Evolutionary conservation across 2,329 filamentous ascomycete species (phyloP).

Genomic region (Mollisiaceae sp.): DNA sequence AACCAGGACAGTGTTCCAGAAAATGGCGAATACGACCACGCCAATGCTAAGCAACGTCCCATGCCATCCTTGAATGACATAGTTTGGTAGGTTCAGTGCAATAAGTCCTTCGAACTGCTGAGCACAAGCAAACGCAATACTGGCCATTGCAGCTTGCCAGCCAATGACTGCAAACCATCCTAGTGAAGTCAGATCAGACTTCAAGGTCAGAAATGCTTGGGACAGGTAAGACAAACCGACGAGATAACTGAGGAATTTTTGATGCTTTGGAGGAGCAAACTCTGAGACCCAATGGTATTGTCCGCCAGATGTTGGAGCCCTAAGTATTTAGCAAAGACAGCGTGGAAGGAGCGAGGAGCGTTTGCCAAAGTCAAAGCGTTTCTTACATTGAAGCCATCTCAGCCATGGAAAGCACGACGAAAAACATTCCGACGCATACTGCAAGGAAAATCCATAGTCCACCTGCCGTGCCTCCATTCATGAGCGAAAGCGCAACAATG

Average conservation of each 20-base stretch:
- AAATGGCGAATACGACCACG: constrained; percentile 45
- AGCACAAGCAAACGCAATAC: constrained; percentile 47
- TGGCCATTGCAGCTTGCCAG: constrained; percentile 50
- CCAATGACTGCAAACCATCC: constrained; percentile 52
- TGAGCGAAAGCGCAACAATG: constrained; percentile 36
- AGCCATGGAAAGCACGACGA: constrained; percentile 28
- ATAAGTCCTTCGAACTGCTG: constrained; percentile 51
- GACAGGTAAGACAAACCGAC: constrained; percentile 43
- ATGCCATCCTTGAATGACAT: constrained; percentile 47
- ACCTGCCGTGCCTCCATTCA: constrained; percentile 34
- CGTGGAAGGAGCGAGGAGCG: background rate
- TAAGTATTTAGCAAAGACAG: background rate
- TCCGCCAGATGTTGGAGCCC: constrained; percentile 60
- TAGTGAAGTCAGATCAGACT: constrained; percentile 25
- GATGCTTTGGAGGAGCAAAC: constrained; percentile 51
- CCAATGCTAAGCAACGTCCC: constrained; percentile 49
- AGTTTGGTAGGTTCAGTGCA: constrained; percentile 42
- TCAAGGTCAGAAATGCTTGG: background rate
- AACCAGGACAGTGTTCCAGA: constrained; percentile 50
- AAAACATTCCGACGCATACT: constrained; percentile 36
- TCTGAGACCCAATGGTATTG: constrained; percentile 58
- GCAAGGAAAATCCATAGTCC: constrained; percentile 47
- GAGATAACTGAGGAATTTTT: constrained; percentile 58
- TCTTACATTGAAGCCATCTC: constrained; percentile 32
- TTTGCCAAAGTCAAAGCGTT: background rate